These are phyloP conservation scores for Carex myosuroides DNA, from an alignment of 176 grass and related monocot genomes.

Conservation along the genomic window DNA sequence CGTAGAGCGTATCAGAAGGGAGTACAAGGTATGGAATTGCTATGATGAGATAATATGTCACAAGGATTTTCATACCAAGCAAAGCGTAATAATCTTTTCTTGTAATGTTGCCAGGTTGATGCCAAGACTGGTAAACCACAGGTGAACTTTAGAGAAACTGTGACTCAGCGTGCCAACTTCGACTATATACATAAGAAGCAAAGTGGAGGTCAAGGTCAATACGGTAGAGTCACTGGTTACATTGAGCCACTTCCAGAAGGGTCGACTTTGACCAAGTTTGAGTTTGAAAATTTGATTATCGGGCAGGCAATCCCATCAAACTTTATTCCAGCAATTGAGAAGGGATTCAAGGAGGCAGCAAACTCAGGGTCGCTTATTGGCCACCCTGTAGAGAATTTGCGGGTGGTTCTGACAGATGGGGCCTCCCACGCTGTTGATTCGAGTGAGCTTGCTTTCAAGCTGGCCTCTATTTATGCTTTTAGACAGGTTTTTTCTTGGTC, in stretches of 20 bases:
- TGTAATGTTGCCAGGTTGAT: not conserved
- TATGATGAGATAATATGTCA: not conserved
- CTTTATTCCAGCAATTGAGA: conserved; percentile 95
- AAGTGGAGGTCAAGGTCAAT: conserved; percentile 98
- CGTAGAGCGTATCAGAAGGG: conserved; percentile 89
- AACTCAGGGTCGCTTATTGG: conserved; percentile 97
- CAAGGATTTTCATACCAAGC: not conserved
- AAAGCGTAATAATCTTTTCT: not conserved
- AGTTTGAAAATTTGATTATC: conserved; percentile 91
- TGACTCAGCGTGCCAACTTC: conserved; percentile 78
- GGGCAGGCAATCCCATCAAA: conserved; percentile 90
- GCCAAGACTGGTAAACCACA: conserved; percentile 50
- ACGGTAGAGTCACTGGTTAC: conserved; percentile 92
- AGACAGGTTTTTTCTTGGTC: conserved; percentile 56
- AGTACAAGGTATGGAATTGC: conserved; percentile 65
- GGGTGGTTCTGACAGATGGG: conserved; percentile 80
- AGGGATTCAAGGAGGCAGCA: conserved; percentile 91
- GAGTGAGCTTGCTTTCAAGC: conserved; percentile 95
- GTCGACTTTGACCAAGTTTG: conserved; percentile 54
- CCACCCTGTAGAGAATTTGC: conserved; percentile 79
- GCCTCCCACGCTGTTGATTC: conserved; percentile 96
- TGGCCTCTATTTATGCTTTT: conserved; percentile 96
- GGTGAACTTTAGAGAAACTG: conserved; percentile 92
- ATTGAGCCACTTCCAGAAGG: conserved; percentile 80
- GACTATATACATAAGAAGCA: conserved; percentile 99